phyloP scores from a whole-genome alignment of 2,329 filamentous ascomycete genomes.

The Alternaria viburni region DNA sequence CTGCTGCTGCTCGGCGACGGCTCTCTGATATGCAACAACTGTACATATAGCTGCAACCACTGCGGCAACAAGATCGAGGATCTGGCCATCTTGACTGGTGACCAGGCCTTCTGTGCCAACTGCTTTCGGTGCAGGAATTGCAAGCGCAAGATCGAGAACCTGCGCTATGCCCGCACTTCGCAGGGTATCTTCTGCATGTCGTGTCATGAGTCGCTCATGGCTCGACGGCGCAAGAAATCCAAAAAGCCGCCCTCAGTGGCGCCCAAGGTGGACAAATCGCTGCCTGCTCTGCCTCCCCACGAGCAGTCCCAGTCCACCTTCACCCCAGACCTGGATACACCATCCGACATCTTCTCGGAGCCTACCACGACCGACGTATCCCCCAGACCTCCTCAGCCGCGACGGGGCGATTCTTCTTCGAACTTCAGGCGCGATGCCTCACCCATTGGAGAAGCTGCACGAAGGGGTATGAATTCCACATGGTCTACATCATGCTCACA shows the following conservation, averaged over 20 bases:
- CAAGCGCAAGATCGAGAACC: conserved; percentile 98
- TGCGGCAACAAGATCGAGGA: conserved; percentile 99
- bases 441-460: conserved; percentile 40
- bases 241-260: conserved; percentile 57
- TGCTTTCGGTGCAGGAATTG: conserved; percentile 98
- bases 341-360: conserved; percentile 68
- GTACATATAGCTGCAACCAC: conserved; percentile 97
- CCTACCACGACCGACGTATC: conserved; percentile 71
- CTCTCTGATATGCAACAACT: conserved; percentile 98
- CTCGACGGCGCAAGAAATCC: conserved; percentile 83
- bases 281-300: conserved; percentile 82
- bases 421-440: conserved; percentile 49
- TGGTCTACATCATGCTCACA: background rate
- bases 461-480: conserved; percentile 38
- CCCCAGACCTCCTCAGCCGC: conserved; percentile 53
- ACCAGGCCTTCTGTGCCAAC: conserved; percentile 96
- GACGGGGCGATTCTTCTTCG: conserved; percentile 44
- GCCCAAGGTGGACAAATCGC: conserved; percentile 83
- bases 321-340: conserved; percentile 62
- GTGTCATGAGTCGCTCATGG: conserved; percentile 97
- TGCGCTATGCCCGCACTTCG: conserved; percentile 95
- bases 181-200: conserved; percentile 99
- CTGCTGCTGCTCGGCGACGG: conserved; percentile 95
- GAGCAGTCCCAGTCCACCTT: conserved; percentile 67
- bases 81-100: conserved; percentile 93